phyloP scores from a whole-genome alignment of 345 rosid species.

The Ricinus communis region DNA sequence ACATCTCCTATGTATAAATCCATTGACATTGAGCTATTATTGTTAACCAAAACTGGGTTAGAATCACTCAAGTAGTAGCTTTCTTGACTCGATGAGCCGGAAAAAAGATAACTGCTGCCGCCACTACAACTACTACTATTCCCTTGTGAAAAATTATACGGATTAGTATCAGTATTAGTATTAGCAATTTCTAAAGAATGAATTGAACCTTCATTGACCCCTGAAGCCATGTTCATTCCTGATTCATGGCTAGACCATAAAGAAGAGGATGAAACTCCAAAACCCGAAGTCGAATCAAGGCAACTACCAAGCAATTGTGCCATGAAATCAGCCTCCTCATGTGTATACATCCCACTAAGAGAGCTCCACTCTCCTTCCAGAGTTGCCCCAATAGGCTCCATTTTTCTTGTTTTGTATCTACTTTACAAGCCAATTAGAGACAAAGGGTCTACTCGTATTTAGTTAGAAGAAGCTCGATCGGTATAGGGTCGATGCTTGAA shows the following conservation, averaged over 20 bases:
- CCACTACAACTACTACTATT: slow-evolving; percentile 34
- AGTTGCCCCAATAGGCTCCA: slow-evolving; percentile 49
- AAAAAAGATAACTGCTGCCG: slow-evolving; percentile 28
- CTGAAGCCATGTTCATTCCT: slow-evolving; percentile 27
- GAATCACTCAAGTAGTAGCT: slow-evolving; percentile 35
- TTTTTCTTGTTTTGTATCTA: background rate
- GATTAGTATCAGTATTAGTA: slow-evolving; percentile 1
- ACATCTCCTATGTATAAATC: slow-evolving; percentile 44
- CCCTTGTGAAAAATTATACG: slow-evolving; percentile 35
- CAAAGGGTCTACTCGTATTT: background rate
- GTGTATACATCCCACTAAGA: slow-evolving; percentile 47
- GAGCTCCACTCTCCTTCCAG: slow-evolving; percentile 60
- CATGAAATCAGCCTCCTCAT: slow-evolving; percentile 76
- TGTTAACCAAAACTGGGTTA: slow-evolving; percentile 30
- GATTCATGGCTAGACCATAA: slow-evolving; percentile 44
- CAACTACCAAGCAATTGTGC: slow-evolving; percentile 52
- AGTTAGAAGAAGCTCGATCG: background rate
- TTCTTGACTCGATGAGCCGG: slow-evolving; percentile 27
- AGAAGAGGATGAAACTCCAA: slow-evolving; percentile 22
- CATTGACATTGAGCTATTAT: slow-evolving; percentile 32
- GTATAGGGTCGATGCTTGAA: slow-evolving; percentile 17
- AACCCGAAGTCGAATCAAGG: slow-evolving; percentile 22
- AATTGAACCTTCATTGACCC: slow-evolving; percentile 15
- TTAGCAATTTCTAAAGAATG: slow-evolving; percentile 11
- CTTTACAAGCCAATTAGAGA: background rate